Percentiles rank a stretch among this genome's conserved stretches.
phyloP scores from a whole-genome alignment of 768 basidiomycete genomes.

The Exsudoporus frostii region DNA sequence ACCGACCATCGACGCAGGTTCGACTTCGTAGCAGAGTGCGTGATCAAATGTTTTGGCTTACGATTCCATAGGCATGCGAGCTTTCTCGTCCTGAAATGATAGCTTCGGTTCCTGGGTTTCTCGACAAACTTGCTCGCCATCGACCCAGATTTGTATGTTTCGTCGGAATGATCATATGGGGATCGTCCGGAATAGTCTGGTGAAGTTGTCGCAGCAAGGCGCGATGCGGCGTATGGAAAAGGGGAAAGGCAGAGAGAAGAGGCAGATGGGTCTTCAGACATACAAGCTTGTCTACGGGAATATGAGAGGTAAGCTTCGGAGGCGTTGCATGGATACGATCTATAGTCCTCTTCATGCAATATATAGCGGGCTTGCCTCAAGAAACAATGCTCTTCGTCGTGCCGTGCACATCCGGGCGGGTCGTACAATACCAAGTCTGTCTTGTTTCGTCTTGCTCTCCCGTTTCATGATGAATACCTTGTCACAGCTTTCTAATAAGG shows the following conservation, averaged over 20 bases:
- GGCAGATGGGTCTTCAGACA: constrained; percentile 19
- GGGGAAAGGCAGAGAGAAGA: constrained; percentile 9
- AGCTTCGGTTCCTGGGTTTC: constrained; percentile 52
- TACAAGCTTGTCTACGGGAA: constrained; percentile 20
- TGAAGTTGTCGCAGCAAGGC: constrained; percentile 20
- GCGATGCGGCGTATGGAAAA: constrained; percentile 2
- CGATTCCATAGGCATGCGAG: constrained; percentile 46
- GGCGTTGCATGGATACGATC: not conserved
- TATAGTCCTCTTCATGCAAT: not conserved
- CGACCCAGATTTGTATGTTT: constrained; percentile 73
- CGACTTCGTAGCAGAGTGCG: not conserved
- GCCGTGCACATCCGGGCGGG: constrained; percentile 74
- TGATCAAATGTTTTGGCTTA: not conserved
- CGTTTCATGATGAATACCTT: not conserved
- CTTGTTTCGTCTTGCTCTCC: not conserved
- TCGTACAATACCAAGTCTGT: constrained; percentile 67
- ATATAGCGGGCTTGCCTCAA: not conserved
- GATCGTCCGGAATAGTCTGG: constrained; percentile 34
- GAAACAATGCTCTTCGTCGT: constrained; percentile 76
- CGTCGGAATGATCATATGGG: constrained; percentile 71
- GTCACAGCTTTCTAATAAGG: constrained; percentile 43
- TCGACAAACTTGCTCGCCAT: constrained; percentile 54
- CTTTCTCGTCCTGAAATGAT: constrained; percentile 51
- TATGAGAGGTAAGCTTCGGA: constrained; percentile 3
- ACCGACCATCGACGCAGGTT: constrained; percentile 65